A percentile compares a stretch with the other conserved stretches of the same genome.
Conservation (phyloP, 768 basidiomycete genomes). For the Tephrocybe sp. region DNA sequence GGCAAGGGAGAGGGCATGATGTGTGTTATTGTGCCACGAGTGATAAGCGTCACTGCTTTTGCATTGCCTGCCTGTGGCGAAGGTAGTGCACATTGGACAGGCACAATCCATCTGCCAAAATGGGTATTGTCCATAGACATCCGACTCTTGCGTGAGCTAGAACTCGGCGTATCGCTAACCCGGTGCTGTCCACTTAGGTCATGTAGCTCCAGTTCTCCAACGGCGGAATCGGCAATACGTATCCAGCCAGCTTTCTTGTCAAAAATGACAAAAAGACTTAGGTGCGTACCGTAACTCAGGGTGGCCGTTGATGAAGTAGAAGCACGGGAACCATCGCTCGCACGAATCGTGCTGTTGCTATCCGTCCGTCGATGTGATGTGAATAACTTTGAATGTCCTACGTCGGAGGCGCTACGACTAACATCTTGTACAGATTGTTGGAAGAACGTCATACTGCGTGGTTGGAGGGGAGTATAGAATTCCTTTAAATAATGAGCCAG, state of each 20-base stretch:
- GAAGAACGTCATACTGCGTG: slow-evolving; percentile 69
- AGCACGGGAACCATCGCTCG: slow-evolving; percentile 26
- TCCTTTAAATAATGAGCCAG: slow-evolving; percentile 48
- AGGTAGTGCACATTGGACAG: slow-evolving; percentile 48
- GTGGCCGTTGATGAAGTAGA: slow-evolving; percentile 29
- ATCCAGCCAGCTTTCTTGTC: slow-evolving; percentile 90
- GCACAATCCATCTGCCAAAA: slow-evolving; percentile 51
- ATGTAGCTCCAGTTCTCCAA: slow-evolving; percentile 72
- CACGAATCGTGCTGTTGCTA: slow-evolving; percentile 39
- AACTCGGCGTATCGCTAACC: slow-evolving; percentile 21
- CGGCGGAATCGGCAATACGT: slow-evolving; percentile 76
- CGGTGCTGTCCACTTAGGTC: slow-evolving; percentile 34
- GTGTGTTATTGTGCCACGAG: slow-evolving; percentile 68
- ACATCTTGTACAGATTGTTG: slow-evolving; percentile 64
- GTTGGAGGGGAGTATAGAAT: slow-evolving; percentile 76
- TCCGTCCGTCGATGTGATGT: slow-evolving; percentile 42
- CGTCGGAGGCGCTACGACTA: slow-evolving; percentile 43
- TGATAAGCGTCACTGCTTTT: slow-evolving; percentile 60
- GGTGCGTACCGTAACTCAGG: slow-evolving; percentile 64
- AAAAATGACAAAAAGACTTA: slow-evolving; percentile 80
- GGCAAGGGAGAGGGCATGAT: slow-evolving; percentile 70
- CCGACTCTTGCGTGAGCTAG: slow-evolving; percentile 34
- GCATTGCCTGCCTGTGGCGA: slow-evolving; percentile 29
- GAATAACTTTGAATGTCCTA: slow-evolving; percentile 25
- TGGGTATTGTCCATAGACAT: slow-evolving; percentile 28